Conservation (phyloP, 768 basidiomycete genomes). For the Tephrocybe sp. region DNA sequence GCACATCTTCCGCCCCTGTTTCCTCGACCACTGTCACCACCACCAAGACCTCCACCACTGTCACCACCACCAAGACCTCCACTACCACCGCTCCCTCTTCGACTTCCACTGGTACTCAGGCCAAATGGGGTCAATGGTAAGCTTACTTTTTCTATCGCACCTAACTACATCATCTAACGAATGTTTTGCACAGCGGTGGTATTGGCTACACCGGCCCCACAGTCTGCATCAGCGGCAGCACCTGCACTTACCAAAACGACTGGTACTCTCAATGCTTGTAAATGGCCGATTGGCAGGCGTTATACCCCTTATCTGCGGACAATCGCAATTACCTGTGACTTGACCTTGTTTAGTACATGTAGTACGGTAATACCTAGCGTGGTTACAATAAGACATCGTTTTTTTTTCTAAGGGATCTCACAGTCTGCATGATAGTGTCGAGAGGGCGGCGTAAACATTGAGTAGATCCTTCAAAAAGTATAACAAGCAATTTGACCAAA, state of each 20-base stretch:
- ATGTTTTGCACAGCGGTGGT: background rate
- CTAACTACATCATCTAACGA: background rate
- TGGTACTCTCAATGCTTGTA: constrained; percentile 3
- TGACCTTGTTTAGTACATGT: too few species aligned
- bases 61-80: too few species aligned
- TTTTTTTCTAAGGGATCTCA: too few species aligned
- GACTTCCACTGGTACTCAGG: background rate
- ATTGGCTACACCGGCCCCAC: constrained; percentile 1
- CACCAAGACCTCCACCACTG: too few species aligned
- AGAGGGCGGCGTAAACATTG: too few species aligned
- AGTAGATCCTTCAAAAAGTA: too few species aligned
- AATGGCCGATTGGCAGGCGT: background rate
- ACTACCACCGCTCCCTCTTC: background rate
- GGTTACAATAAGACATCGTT: too few species aligned
- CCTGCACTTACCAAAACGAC: background rate
- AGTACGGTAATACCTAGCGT: too few species aligned
- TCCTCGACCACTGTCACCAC: background rate
- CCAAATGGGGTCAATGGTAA: background rate
- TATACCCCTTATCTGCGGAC: too few species aligned
- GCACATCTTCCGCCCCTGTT: constrained; percentile 2
- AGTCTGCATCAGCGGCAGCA: background rate
- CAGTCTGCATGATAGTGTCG: too few species aligned
- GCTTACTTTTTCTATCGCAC: background rate
- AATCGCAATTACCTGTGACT: too few species aligned
- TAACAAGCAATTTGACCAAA: too few species aligned